phyloP scores from a whole-genome alignment of 495 filamentous ascomycete species.

The Bacidia gigantensis region DNA sequence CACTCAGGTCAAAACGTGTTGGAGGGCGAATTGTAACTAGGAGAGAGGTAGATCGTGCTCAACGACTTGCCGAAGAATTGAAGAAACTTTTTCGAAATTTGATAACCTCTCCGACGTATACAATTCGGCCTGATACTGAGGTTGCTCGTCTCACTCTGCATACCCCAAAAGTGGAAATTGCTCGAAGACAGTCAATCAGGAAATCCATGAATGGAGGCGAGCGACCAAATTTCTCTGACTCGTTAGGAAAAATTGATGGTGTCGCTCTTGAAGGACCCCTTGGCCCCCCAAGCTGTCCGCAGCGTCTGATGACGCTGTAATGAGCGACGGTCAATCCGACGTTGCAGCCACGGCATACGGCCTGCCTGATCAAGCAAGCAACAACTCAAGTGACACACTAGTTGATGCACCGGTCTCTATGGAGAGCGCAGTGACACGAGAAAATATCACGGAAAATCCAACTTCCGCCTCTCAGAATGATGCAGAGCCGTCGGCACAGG shows the following conservation, averaged over 20 bases:
- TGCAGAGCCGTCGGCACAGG: constrained; percentile 12
- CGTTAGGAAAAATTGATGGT: constrained; percentile 39
- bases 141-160: constrained; percentile 71
- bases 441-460: not conserved
- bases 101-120: constrained; percentile 39
- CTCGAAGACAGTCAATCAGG: constrained; percentile 40
- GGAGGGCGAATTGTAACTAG: constrained; percentile 44
- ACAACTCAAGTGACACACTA: constrained; percentile 39
- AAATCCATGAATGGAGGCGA: not conserved
- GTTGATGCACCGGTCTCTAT: constrained; percentile 26
- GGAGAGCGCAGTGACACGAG: constrained; percentile 31
- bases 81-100: constrained; percentile 57
- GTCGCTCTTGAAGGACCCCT: constrained; percentile 38
- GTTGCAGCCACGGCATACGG: constrained; percentile 20
- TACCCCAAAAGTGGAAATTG: constrained; percentile 43
- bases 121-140: constrained; percentile 55
- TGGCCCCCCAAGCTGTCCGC: constrained; percentile 22
- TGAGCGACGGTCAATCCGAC: constrained; percentile 7
- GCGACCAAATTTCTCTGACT: not conserved
- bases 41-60: constrained; percentile 52
- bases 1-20: constrained; percentile 48
- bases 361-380: constrained; percentile 18
- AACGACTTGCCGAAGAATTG: constrained; percentile 59
- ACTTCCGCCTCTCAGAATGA: constrained; percentile 1
- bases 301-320: constrained; percentile 18